Conservation (phyloP, 805 yeast species). For the Metschnikowia amazonensis region DNA sequence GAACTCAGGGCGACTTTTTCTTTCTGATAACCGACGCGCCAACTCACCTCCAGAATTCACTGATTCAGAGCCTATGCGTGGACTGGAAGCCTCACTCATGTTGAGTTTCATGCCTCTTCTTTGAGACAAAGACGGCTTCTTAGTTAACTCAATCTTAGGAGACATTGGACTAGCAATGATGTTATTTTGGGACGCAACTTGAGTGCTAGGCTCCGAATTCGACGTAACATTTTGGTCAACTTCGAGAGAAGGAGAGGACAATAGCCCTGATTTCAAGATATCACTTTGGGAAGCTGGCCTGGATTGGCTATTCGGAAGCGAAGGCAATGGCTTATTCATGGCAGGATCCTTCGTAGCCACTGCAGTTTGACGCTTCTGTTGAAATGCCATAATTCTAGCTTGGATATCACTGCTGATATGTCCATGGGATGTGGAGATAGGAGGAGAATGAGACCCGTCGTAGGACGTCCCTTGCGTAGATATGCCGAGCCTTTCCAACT, state of each 20-base stretch:
- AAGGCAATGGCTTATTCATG: slow-evolving; percentile 15
- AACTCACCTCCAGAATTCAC: slow-evolving; percentile 31
- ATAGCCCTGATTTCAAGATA: slow-evolving; percentile 4
- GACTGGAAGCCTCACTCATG: slow-evolving; percentile 26
- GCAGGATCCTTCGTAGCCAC: slow-evolving; percentile 11
- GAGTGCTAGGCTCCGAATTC: not conserved
- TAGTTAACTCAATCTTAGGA: slow-evolving; percentile 18
- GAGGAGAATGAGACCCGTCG: slow-evolving; percentile 19
- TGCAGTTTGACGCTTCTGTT: slow-evolving; percentile 55
- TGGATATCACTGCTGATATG: slow-evolving; percentile 69
- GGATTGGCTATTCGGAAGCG: slow-evolving; percentile 14
- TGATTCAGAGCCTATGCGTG: slow-evolving; percentile 11
- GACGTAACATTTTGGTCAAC: not conserved
- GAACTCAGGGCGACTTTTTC: slow-evolving; percentile 39
- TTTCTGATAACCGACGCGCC: slow-evolving; percentile 35
- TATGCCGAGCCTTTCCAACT: slow-evolving; percentile 15
- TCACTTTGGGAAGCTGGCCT: slow-evolving; percentile 15
- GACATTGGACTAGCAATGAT: slow-evolving; percentile 1
- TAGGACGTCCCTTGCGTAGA: slow-evolving; percentile 12
- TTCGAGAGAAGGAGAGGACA: slow-evolving; percentile 13
- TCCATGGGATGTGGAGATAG: slow-evolving; percentile 20
- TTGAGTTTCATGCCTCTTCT: slow-evolving; percentile 53
- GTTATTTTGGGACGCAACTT: slow-evolving; percentile 2
- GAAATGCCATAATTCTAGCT: slow-evolving; percentile 83
- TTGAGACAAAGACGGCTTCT: slow-evolving; percentile 47